Base-by-base conservation (phyloP, 331 rosid species). In the Ulmus americana region DNA sequence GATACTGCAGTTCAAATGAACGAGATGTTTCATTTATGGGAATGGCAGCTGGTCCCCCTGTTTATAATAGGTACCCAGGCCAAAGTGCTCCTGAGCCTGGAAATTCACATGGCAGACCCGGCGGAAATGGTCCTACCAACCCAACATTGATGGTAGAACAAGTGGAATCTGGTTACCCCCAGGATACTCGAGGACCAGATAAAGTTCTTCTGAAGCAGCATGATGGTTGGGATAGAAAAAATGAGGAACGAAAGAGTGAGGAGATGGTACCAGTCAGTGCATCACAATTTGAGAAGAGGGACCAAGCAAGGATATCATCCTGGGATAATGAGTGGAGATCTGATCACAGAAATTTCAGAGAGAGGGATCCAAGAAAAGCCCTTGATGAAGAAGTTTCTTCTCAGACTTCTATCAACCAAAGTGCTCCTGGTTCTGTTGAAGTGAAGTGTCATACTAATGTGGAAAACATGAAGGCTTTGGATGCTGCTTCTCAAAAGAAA, bases 151-250 rank as follows among this genome's bases (percentile, higher is more conserved):
- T 68, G 38, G 67, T 79, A 6, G 87, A 85, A 77, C 86, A 82
- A 75, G 72, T 68, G 66, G 97, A 80, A 71, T 62, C 85, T 59
- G 74, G 79, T 49, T 85, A 77, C 71, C 80, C 80, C 54, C 79
- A 79, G 71, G 95, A 88, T 65, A 61, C 70, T 52, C 73, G 75
- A 55, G 89, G 86, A 55, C 94, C 95, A n/a, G 87, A 87, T 77
- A 85, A 79, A 71, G 97, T 87, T 76, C 89, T 87, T 77, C 59
- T 85, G 74, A 88, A 87, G 86, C 95, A 79, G 74, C 94, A 82
- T 39, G 82, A 70, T 48, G 79, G 73, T 22, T 70, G 80, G 74
- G 88, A 83, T 66, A 82, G 81, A 64, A 85, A 77, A 70, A 85
- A 67, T 50, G 91, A 83, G 43, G 83, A 75, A 63, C 65, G 75